Base-by-base conservation (phyloP, 805 yeast species). In the Kregervanrija pseudodelftensis region DNA sequence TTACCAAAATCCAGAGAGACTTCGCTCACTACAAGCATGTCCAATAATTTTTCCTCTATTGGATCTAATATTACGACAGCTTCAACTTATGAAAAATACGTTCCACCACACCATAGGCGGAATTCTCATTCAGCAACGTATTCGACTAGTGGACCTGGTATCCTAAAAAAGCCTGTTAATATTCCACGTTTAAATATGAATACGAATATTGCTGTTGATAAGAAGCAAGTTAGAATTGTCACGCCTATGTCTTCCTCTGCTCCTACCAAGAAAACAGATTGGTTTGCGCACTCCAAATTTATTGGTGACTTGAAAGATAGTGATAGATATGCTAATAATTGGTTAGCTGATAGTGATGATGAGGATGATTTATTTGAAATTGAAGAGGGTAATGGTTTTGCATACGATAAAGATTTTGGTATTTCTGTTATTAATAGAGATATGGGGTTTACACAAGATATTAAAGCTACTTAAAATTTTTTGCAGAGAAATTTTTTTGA, bases 101-200 rank as follows among this genome's bases (percentile, higher is more conserved):
- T 76, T 15, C 80, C 79, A 28, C 81, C 81, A 11, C 80, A 76
- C 53, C 79, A 74, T 47, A 66, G 81, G 52, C 63, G 70, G 43
- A 63, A 64, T 38, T 62, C 64, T 8, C 63, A 57, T 57, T 65
- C 55, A 48, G 60, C 47, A 10, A 53, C 49, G 3, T 22, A 22
- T 22, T 22, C 39, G 41, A 40, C 50, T n/a, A 44, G 47, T 9
- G 49, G 44, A 8, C 48, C 44, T 12, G 57, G 55, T 22, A 48
- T 48, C 11, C 37, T 52, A 42, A 55, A 52, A 16, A 57, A 49
- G 33, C 37, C 56, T 2, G 33, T 28, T 22, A 38, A 17, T 17
- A 38, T 38, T 30, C 31, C 31, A 7, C 40, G 12, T 9, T 16
- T 40, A 2, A 30, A 33, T 9, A 16, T 12, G 3, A 34, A 33